Base-by-base conservation (phyloP, 2,329 filamentous ascomycete species). In the Didymella pomorum region DNA sequence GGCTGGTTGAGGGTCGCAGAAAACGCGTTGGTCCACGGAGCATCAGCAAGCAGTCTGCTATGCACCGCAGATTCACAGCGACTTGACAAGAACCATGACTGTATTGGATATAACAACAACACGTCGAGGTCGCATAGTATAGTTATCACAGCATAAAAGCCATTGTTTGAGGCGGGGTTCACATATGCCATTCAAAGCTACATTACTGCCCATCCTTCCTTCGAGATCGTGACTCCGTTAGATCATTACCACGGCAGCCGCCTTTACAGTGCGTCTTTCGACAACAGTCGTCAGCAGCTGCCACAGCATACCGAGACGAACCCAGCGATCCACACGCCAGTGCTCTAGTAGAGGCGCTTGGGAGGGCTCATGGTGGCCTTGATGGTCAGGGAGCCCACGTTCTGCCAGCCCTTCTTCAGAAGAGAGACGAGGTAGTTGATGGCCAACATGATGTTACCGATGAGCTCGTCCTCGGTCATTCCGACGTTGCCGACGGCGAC, bases 321-420 rank as follows among this genome's bases (percentile, higher is more conserved):
- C 43, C 62, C 64, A 63, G 55, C 56, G 62, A 69, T 42, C 29
- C 52, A 57, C 42, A 47, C 56, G 47, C 59, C 56, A 23, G 62
- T 23, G 41, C 56, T 79, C 81, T 98, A 99, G 89, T 97, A 99
- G 75, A 99, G 84, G 80, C 95, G 93, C 88, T 93, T 95, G 74
- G 95, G 95, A 73, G 95, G 95, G 83, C 92, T 97, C 95, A 99
- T 99, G 86, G 91, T 91, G 84, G 95, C 95, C 92, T 99, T 99
- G 88, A 99, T 95, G 81, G 93, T 97, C 85, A 99, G 88, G 87
- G 91, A 95, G 81, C 95, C 95, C 78, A 99, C 95, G 89, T 99
- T 99, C 88, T 99, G 95, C 95, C 95, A 99, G 81, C 95, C 95
- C 92, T 99, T 99, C 93, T 99, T 99, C 81, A 99, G 87, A 75